A percentile compares a stretch with the other conserved stretches of the same genome.
phyloP scores from a whole-genome alignment of 345 rosid genomes.

The Gossypium bickii region DNA sequence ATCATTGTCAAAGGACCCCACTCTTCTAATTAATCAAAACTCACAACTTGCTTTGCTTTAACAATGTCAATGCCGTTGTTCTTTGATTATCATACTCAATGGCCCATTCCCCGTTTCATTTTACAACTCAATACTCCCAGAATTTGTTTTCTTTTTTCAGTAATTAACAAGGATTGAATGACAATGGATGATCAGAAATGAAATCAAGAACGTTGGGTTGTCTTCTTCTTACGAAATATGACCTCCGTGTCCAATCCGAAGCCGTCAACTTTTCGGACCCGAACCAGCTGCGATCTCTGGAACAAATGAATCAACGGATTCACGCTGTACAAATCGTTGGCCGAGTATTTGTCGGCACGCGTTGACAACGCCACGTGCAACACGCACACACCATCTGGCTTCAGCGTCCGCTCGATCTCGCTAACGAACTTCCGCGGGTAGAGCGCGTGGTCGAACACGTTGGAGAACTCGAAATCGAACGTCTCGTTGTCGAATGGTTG shows the following conservation, averaged over 20 bases:
- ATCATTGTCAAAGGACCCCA: too few species aligned
- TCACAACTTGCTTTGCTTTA: too few species aligned
- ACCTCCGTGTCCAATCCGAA: conserved; percentile 94
- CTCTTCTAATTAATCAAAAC: too few species aligned
- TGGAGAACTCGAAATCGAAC: conserved; percentile 83
- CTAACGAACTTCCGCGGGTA: conserved; percentile 63
- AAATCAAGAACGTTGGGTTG: conserved; percentile 2
- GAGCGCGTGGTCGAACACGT: conserved; percentile 91
- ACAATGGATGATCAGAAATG: too few species aligned
- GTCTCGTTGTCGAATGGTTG: conserved; percentile 69
- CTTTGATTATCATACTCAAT: too few species aligned
- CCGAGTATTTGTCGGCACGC: conserved; percentile 33
- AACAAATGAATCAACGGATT: neutral
- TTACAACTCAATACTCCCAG: too few species aligned
- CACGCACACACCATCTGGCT: neutral
- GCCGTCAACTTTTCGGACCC: conserved; percentile 68
- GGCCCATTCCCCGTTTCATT: too few species aligned
- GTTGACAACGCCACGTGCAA: neutral
- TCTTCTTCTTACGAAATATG: conserved; percentile 53
- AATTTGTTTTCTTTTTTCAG: too few species aligned
- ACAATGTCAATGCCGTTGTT: too few species aligned
- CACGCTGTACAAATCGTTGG: conserved; percentile 51
- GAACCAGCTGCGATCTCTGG: conserved; percentile 46
- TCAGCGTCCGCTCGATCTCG: conserved; percentile 6
- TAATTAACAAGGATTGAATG: too few species aligned